Evolutionary conservation across 192 early-diverging fungal genomes (phyloP), one percentile per base, ranked within the genome.

Genomic region (Coemansia umbellata): DNA sequence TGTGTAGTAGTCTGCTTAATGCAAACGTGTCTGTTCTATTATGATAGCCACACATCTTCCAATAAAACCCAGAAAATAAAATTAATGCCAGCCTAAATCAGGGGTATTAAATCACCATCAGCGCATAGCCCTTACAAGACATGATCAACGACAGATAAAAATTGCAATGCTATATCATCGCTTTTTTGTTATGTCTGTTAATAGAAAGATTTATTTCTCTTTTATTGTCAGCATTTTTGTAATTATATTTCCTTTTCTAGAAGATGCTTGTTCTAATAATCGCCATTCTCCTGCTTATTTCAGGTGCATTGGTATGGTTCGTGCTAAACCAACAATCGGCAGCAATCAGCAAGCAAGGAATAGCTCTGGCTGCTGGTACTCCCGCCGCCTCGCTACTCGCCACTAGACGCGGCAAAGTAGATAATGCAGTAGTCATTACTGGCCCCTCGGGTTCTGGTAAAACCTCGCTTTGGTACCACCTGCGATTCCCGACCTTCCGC

Each of bases 381-480:
- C 43, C 41, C 31, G 51, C 43, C 2, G 36, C 56, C 2, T 33
- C 55, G 17, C 27, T 37, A 14, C 47, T 56, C 35, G 49, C 35
- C 47, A 59, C 53, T 27, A 58, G 57, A 37, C 55, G 50, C 36
- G 43, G 43, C 15, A 7, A 22, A 10, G 24, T n/a, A 15, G 53
- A 53, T 47, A 41, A 58, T 31, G 49, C 53, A 13, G 56, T 75
- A 13, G 47, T 75, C 13, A 49, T 75, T 17, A 57, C 66, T 0
- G 72, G 72, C 6, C 72, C 61, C 1, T 48, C 63, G 40, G 57
- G 53, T 10, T 53, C 55, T 0, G 72, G 72, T 19, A 75, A 75
- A 31, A 75, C 72, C 2, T 56, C 72, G 23, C 50, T 75, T 10
- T 75, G 66, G 65, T 54, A 53, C 39, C 53, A 68, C 36, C 39